These are phyloP conservation scores for Ceratocystis albifundus DNA, from an alignment of 2,329 filamentous ascomycete genomes.

Conservation along the genomic window DNA sequence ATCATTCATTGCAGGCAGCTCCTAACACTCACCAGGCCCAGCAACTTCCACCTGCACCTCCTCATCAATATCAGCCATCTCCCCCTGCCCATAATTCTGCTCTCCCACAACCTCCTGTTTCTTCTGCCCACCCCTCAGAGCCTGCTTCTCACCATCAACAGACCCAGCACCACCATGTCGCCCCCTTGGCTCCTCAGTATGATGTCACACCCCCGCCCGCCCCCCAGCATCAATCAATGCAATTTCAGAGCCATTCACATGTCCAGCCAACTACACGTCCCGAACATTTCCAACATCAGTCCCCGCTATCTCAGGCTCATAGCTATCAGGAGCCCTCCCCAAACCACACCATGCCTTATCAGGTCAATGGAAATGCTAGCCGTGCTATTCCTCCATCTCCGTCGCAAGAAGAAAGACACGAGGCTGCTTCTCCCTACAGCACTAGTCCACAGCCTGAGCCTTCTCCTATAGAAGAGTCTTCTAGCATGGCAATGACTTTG, in stretches of 20 bases:
- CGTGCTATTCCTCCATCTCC: neutral
- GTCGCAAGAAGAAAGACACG: neutral
- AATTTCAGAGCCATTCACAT: neutral
- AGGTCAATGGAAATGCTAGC: neutral
- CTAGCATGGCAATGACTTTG: constrained; percentile 23
- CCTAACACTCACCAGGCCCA: neutral
- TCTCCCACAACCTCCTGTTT: neutral
- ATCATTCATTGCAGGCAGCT: neutral
- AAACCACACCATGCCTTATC: neutral
- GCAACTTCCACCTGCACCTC: constrained; percentile 3
- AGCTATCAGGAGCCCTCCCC: constrained; percentile 20
- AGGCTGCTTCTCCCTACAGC: constrained; percentile 1
- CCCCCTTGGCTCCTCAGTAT: neutral
- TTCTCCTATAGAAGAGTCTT: constrained; percentile 22
- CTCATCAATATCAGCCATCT: constrained; percentile 1
- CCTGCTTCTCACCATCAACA: neutral
- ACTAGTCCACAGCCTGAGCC: constrained; percentile 3
- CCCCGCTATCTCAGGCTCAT: neutral
- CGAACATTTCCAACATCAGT: constrained; percentile 12
- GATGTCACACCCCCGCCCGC: neutral
- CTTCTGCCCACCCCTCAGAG: constrained; percentile 1
- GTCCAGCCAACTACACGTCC: neutral
- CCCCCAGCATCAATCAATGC: neutral
- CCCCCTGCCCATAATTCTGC: constrained; percentile 5
- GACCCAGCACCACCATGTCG: neutral